These are phyloP conservation scores for Dendrocalamus sinicus DNA, from an alignment of 176 grass and related monocot genomes.

Conservation along the genomic window DNA sequence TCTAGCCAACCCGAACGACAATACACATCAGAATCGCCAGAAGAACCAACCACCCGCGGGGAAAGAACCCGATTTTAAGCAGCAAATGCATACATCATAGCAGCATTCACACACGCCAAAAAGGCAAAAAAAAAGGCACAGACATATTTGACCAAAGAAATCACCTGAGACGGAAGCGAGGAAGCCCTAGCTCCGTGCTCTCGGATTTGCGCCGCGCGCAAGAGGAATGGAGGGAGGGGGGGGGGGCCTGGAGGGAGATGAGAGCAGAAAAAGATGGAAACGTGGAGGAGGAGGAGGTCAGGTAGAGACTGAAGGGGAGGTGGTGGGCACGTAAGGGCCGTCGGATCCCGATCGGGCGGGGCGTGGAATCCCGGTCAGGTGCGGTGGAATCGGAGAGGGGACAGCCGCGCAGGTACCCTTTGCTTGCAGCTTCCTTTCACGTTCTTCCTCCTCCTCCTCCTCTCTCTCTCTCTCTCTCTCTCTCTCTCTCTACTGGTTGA, in stretches of 20 bases:
- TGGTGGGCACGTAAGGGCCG: not conserved
- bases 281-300: not conserved
- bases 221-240: not conserved
- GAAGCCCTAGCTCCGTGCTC: not conserved
- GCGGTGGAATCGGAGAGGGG: slow-evolving; percentile 31
- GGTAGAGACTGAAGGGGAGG: not conserved
- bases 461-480: not conserved
- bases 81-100: not conserved
- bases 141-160: not conserved
- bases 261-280: slow-evolving; percentile 1
- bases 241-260: not conserved
- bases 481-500: not conserved
- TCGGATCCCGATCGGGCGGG: slow-evolving; percentile 39
- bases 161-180: not conserved
- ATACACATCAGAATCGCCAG: not conserved
- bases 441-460: not conserved
- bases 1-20: not conserved
- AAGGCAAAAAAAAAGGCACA: too few relatives aligned
- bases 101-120: not conserved
- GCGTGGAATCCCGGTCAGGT: not conserved
- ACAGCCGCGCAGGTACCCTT: not conserved
- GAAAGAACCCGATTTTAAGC: not conserved
- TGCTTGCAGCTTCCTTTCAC: not conserved
- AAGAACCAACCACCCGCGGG: not conserved
- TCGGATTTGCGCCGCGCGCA: not conserved